These are phyloP conservation scores for Bolboschoenus planiculmis DNA, from an alignment of 176 grass and related monocot genomes.

Conservation along the genomic window DNA sequence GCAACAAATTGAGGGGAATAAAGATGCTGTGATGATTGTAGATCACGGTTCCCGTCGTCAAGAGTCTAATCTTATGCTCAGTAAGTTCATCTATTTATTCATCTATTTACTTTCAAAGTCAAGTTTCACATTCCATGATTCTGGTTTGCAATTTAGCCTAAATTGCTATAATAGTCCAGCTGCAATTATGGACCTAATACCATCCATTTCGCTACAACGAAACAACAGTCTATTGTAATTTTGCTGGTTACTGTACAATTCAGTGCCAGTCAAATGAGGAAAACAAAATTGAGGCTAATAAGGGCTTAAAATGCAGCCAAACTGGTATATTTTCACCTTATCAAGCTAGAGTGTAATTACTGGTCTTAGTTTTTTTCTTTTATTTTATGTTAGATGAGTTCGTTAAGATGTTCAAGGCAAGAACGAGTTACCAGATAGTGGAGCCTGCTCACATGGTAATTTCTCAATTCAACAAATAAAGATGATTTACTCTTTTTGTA, in stretches of 20 bases:
- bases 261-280: not conserved
- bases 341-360: not conserved
- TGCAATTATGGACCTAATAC: not conserved
- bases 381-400: slow-evolving; percentile 57
- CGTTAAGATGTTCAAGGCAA: slow-evolving; percentile 67
- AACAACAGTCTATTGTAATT: not conserved
- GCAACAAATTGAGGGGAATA: slow-evolving; percentile 30
- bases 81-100: slow-evolving; percentile 33
- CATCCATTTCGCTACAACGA: not conserved
- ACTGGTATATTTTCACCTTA: not conserved
- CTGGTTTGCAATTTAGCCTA: not conserved
- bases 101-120: not conserved
- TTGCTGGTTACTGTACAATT: not conserved
- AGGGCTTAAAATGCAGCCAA: not conserved
- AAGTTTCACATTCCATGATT: not conserved
- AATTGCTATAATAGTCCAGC: not conserved
- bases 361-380: not conserved
- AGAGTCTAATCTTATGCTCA: slow-evolving; percentile 87
- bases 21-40: slow-evolving; percentile 74
- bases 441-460: slow-evolving; percentile 95
- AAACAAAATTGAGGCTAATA: not conserved
- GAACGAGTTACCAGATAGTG: slow-evolving; percentile 63
- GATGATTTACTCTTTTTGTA: not conserved
- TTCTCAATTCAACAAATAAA: not conserved
- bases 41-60: slow-evolving; percentile 89